phyloP scores from a whole-genome alignment of 2,329 filamentous ascomycete species.

The Colletotrichum sp. region DNA sequence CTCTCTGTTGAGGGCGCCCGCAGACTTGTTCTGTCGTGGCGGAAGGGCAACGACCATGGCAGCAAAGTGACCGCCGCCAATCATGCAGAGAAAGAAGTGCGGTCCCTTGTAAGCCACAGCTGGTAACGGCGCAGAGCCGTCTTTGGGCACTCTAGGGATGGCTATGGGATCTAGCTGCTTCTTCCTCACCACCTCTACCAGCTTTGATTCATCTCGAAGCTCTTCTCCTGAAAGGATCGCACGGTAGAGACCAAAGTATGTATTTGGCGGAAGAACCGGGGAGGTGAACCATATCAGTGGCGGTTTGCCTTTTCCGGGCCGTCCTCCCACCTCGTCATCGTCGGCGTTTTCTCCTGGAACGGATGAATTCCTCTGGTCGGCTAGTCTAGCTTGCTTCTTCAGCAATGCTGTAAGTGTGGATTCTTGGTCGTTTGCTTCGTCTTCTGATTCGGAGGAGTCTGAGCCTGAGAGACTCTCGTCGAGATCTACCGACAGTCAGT shows the following conservation, averaged over 20 bases:
- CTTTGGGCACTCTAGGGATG: constrained; percentile 59
- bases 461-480: constrained; percentile 95
- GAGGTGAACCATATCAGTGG: constrained; percentile 89
- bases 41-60: constrained; percentile 93
- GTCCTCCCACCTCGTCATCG: constrained; percentile 41
- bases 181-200: constrained; percentile 72
- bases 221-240: constrained; percentile 79
- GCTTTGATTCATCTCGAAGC: constrained; percentile 63
- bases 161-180: constrained; percentile 77
- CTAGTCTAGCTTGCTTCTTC: constrained; percentile 81
- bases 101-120: constrained; percentile 69
- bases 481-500: constrained; percentile 54
- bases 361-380: constrained; percentile 44
- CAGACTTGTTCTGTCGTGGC: constrained; percentile 76
- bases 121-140: constrained; percentile 53
- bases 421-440: constrained; percentile 59
- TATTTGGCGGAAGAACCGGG: constrained; percentile 74
- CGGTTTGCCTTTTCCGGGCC: constrained; percentile 52
- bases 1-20: constrained; percentile 79
- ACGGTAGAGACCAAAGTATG: constrained; percentile 84
- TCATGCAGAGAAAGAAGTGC: constrained; percentile 97
- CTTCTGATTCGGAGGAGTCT: constrained; percentile 73
- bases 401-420: constrained; percentile 77
- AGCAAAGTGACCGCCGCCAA: constrained; percentile 96
- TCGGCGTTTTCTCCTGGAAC: constrained; percentile 57